Percentiles rank a stretch among this genome's conserved stretches.
Evolutionary conservation across 2,329 filamentous ascomycete species (phyloP).

Genomic region (Beauveria brongniartii): DNA sequence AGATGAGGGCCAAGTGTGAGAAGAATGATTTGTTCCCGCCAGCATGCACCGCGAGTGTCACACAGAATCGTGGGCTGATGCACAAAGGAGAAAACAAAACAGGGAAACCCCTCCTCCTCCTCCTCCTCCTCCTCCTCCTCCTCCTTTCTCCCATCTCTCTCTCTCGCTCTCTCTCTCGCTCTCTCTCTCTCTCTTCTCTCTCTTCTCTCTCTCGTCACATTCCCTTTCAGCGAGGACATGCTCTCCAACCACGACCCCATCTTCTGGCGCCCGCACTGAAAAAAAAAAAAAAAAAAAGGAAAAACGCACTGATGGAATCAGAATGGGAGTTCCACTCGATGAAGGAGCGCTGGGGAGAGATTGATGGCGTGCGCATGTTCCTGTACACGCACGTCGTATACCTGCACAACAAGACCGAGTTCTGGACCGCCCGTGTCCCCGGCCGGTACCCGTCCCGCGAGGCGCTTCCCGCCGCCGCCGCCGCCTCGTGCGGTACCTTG

Average conservation of each 20-base stretch:
- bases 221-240: no score
- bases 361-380: not conserved
- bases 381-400: constrained; percentile 1
- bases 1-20: not conserved
- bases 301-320: not conserved
- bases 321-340: not conserved
- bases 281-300: no score
- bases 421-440: not conserved
- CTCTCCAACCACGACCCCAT: no score
- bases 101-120: not conserved
- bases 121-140: not conserved
- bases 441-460: not conserved
- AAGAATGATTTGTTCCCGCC: not conserved
- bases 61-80: not conserved
- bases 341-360: not conserved
- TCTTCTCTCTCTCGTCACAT: no score
- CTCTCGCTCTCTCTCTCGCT: no score
- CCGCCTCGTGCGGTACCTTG: not conserved
- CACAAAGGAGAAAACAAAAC: not conserved
- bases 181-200: no score
- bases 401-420: not conserved
- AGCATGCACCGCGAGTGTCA: not conserved
- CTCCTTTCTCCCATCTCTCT: not conserved
- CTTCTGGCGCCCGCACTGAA: no score
- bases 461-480: not conserved